phyloP scores from a whole-genome alignment of 1,284 basidiomycete species.

The Trichosporon sp. region DNA sequence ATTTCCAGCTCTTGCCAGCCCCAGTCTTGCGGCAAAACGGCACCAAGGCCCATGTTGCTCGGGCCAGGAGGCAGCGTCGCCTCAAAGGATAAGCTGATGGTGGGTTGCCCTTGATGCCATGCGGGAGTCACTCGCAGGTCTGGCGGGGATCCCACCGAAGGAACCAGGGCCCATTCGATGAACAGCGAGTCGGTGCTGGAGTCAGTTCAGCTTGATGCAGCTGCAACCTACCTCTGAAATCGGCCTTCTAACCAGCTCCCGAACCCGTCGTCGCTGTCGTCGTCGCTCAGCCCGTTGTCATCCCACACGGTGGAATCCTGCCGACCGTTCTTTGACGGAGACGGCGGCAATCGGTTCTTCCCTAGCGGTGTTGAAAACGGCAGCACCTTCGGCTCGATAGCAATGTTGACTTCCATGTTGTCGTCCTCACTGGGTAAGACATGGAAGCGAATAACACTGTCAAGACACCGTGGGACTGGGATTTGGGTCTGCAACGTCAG shows the following conservation, averaged over 20 bases:
- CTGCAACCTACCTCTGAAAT: slow-evolving; percentile 35
- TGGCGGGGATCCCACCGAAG: slow-evolving; percentile 17
- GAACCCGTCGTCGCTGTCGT: slow-evolving; percentile 21
- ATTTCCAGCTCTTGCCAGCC: slow-evolving; percentile 36
- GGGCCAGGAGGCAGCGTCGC: slow-evolving; percentile 12
- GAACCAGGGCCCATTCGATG: slow-evolving; percentile 36
- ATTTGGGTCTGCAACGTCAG: slow-evolving; percentile 14
- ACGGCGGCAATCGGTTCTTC: background rate
- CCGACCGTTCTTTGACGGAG: background rate
- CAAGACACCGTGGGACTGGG: slow-evolving; percentile 38
- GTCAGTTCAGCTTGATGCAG: slow-evolving; percentile 5
- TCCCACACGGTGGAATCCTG: slow-evolving; percentile 36
- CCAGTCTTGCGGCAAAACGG: slow-evolving; percentile 36
- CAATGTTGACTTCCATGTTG: slow-evolving; percentile 28
- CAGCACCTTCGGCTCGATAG: slow-evolving; percentile 37
- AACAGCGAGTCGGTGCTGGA: slow-evolving; percentile 33
- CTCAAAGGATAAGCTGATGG: slow-evolving; percentile 28
- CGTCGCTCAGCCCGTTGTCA: slow-evolving; percentile 31
- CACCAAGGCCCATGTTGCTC: slow-evolving; percentile 18
- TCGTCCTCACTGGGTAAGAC: slow-evolving; percentile 22
- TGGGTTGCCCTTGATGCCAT: slow-evolving; percentile 23
- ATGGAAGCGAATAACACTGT: slow-evolving; percentile 39
- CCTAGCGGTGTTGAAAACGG: slow-evolving; percentile 23
- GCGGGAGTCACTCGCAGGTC: slow-evolving; percentile 26
- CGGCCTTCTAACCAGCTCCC: slow-evolving; percentile 41